A percentile compares a stretch with the other conserved stretches of the same genome.
Evolutionary conservation across 179 eudicot species (phyloP).

Genomic region (Silene noctiflora): DNA sequence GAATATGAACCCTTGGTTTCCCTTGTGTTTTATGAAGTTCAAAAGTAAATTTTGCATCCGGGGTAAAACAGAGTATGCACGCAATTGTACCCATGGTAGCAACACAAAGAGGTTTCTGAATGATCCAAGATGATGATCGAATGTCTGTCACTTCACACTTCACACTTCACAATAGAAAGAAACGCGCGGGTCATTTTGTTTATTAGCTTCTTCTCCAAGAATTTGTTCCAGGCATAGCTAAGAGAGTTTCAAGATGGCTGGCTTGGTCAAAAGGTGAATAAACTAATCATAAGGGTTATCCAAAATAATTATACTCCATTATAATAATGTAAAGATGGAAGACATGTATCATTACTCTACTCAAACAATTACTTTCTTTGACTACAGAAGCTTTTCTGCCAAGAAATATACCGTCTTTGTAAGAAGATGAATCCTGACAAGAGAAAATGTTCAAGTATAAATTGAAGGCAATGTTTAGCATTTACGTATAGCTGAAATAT

Average conservation of each 20-base stretch:
- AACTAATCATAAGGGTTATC: neutral
- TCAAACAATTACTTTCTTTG: neutral
- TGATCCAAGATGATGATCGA: no score
- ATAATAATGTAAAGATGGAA: neutral
- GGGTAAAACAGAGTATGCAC: no score
- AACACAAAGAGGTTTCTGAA: no score
- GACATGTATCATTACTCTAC: neutral
- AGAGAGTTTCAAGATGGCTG: neutral
- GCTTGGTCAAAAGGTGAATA: neutral
- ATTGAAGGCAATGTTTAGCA: neutral
- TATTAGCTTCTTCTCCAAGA: conserved; percentile 21
- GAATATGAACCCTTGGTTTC: no score
- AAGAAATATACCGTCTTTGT: neutral
- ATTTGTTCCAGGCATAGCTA: neutral
- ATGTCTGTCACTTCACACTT: no score
- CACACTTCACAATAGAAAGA: no score
- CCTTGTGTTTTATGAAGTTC: no score
- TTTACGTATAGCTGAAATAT: neutral
- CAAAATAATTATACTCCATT: neutral
- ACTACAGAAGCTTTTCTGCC: neutral
- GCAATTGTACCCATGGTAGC: no score
- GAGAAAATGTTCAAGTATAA: conserved; percentile 1
- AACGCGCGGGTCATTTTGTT: no score
- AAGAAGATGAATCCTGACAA: no score
- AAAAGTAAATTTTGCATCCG: no score